Base-by-base conservation (phyloP, 2,329 filamentous ascomycete genomes). In the Raffaelea ambrosiae region DNA sequence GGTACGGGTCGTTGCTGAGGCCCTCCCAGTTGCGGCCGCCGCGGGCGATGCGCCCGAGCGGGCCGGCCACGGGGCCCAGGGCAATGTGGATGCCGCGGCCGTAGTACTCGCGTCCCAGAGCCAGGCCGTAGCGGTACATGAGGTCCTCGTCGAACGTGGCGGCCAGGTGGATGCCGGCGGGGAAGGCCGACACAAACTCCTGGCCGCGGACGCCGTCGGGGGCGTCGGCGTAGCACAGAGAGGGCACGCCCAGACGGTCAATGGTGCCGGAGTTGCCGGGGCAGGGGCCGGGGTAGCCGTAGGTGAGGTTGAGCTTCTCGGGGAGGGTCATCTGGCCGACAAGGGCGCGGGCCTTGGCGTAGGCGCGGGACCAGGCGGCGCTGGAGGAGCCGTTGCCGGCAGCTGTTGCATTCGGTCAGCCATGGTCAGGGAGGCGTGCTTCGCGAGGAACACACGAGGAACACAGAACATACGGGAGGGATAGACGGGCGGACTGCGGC, bases 41-140 rank as follows among this genome's bases (percentile, higher is more conserved):
- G 54, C 78, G 76, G 4, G 77, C 77, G 40, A 73, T 66, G 49
- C 81, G 74, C 36, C 83, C 83, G 19, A 86, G 64, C 8, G 83
- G 82, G 2, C 83, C 82, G 1, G 59, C 59, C 11, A 65, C 58
- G 2, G 61, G 66, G 3, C 84, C 85, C 3, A 89, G 71, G 53
- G 83, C 80, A 5, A 87, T 74, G 59, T 89, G 81, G 20, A 86
- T 73, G 48, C 85, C 85, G 61, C 86, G 86, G 47, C 65, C 78
- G 53, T 71, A 72, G 59, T 83, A 82, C 59, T 89, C 85, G 43
- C 69, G 65, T 11, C 83, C 85, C 72, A 88, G 82, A 38, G 82
- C 80, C 46, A 72, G 64, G 46, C 83, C 85, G 51, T 84, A 80
- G 22, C 70, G 69, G 60, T 83, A 81, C 57, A 84, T 79, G 43